Evolutionary conservation across 176 grass and related monocot genomes (phyloP).

Genomic region (Pharus latifolius): DNA sequence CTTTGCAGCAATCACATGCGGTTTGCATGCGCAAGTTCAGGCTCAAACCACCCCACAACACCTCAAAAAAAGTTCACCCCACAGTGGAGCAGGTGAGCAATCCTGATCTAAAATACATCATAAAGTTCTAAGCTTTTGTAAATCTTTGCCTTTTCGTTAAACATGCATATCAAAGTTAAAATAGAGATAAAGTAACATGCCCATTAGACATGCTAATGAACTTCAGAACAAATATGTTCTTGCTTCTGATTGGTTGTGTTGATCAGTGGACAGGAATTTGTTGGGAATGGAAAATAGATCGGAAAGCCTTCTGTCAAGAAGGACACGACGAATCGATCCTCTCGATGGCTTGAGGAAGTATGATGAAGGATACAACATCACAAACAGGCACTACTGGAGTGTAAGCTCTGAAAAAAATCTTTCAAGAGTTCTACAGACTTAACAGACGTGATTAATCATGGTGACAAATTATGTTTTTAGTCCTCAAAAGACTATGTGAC

Average conservation of each 20-base stretch:
- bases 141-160: background rate
- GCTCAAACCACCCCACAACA: conserved; percentile 6
- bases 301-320: conserved; percentile 22
- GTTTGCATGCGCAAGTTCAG: background rate
- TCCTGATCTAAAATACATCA: background rate
- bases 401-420: conserved; percentile 36
- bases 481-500: background rate
- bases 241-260: background rate
- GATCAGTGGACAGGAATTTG: conserved; percentile 23
- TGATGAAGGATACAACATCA: conserved; percentile 81
- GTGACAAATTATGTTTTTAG: background rate
- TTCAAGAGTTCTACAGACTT: background rate
- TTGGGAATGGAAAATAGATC: conserved; percentile 9
- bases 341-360: conserved; percentile 60
- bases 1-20: conserved; percentile 38
- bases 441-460: background rate
- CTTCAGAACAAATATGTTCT: background rate
- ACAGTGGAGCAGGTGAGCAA: conserved; percentile 38
- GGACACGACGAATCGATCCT: conserved; percentile 63
- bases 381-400: conserved; percentile 91
- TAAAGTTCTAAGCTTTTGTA: background rate
- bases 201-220: background rate
- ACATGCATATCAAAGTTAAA: background rate
- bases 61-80: background rate
- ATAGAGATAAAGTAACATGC: background rate